Conservation (phyloP, 169 alveolate species). For the Cryptosporidium bovis region DNA sequence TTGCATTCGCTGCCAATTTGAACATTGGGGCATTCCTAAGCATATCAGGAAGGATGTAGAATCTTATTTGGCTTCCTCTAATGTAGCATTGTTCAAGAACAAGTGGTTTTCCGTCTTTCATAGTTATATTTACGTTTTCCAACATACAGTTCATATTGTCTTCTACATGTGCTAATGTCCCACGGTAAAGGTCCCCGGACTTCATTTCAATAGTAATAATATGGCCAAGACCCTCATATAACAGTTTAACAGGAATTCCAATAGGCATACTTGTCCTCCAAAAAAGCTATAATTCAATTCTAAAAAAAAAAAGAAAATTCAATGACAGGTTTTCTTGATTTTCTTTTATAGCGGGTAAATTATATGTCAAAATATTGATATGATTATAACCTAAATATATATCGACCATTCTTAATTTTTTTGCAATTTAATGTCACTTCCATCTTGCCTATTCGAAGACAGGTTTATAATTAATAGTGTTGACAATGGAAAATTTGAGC, state of each 20-base stretch:
- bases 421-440: conserved; percentile 32
- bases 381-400: neutral
- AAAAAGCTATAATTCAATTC: neutral
- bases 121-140: conserved; percentile 96
- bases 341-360: conserved; percentile 24
- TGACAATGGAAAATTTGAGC: conserved; percentile 90
- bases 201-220: conserved; percentile 97
- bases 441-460: conserved; percentile 86
- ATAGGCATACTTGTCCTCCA: conserved; percentile 84
- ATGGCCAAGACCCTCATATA: conserved; percentile 98
- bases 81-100: conserved; percentile 90
- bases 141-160: conserved; percentile 98
- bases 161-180: conserved; percentile 94
- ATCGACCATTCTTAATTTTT: neutral
- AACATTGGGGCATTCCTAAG: conserved; percentile 99
- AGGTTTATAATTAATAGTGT: conserved; percentile 88
- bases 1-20: conserved; percentile 83
- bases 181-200: conserved; percentile 94
- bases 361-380: neutral
- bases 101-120: conserved; percentile 94
- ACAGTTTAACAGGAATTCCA: conserved; percentile 96
- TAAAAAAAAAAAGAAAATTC: neutral
- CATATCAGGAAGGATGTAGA: conserved; percentile 98
- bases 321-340: neutral
- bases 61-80: conserved; percentile 95